Evolutionary conservation across 2,329 filamentous ascomycete species (phyloP).

Genomic region (Hymenoscyphus fructigenus): DNA sequence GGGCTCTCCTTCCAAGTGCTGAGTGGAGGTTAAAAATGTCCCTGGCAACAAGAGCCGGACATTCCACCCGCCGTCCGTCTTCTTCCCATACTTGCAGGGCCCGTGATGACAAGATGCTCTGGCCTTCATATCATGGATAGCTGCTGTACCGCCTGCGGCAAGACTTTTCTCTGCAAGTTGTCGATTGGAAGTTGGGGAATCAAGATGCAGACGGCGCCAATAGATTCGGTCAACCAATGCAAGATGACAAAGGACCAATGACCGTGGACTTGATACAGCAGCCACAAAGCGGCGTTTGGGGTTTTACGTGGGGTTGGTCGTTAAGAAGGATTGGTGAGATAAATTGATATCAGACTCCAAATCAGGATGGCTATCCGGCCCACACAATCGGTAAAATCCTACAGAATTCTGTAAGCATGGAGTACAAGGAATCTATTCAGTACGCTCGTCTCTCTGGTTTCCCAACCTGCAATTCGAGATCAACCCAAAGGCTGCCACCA

Average conservation of each 20-base stretch:
- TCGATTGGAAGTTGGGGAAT: slow-evolving; percentile 3
- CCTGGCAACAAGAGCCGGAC: background rate
- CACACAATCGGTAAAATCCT: slow-evolving; percentile 3
- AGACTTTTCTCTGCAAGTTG: background rate
- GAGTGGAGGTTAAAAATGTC: background rate
- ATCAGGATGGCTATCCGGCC: slow-evolving; percentile 3
- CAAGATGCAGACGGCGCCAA: slow-evolving; percentile 1
- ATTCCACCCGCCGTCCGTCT: background rate
- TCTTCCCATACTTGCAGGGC: background rate
- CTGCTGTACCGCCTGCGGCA: background rate
- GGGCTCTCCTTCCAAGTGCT: background rate
- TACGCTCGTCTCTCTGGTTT: background rate
- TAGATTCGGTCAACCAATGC: slow-evolving; percentile 4
- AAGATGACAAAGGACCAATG: slow-evolving; percentile 13
- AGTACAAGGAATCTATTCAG: too few relatives aligned
- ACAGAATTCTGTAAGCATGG: background rate
- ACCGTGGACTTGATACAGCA: background rate
- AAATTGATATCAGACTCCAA: background rate
- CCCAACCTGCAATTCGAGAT: background rate
- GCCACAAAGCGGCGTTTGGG: slow-evolving; percentile 2
- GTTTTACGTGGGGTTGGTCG: slow-evolving; percentile 1
- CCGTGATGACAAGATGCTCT: background rate
- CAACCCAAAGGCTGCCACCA: background rate
- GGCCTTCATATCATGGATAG: background rate
- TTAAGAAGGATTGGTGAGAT: background rate